A percentile compares a stretch with the other conserved stretches of the same genome.
These are phyloP conservation scores for Cystobasidium tubakii DNA, from an alignment of 768 basidiomycete species.

Conservation along the genomic window DNA sequence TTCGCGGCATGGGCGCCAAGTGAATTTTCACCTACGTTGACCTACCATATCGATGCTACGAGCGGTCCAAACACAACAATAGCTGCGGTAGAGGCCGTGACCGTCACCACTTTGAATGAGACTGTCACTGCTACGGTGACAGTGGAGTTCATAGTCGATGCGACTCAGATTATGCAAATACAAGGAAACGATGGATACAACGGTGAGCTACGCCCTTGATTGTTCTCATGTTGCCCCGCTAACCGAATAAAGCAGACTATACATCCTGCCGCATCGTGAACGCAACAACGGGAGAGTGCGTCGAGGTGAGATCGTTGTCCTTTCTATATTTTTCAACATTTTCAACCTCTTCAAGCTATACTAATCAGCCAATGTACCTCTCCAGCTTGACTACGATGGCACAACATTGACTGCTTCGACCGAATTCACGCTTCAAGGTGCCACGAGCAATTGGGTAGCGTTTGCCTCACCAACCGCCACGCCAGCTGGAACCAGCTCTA, in stretches of 20 bases:
- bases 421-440: background rate
- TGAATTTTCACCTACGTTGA: background rate
- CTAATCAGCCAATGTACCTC: too few relatives aligned
- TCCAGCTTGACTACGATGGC: conserved; percentile 9
- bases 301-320: conserved; percentile 1
- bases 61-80: conserved; percentile 20
- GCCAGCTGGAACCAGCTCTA: background rate
- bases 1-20: conserved; percentile 7
- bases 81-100: background rate
- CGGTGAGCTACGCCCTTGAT: background rate
- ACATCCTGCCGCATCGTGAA: background rate
- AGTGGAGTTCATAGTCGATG: background rate
- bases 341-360: too few relatives aligned
- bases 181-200: conserved; percentile 17
- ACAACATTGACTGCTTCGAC: background rate
- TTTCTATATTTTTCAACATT: too few relatives aligned
- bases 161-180: background rate
- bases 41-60: background rate
- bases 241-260: background rate
- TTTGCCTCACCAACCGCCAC: background rate
- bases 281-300: background rate
- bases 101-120: background rate
- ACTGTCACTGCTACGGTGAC: conserved; percentile 20
- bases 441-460: background rate
- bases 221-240: background rate